phyloP scores from a whole-genome alignment of 2,329 filamentous ascomycete species.

The Pseudogymnoascus sp. region DNA sequence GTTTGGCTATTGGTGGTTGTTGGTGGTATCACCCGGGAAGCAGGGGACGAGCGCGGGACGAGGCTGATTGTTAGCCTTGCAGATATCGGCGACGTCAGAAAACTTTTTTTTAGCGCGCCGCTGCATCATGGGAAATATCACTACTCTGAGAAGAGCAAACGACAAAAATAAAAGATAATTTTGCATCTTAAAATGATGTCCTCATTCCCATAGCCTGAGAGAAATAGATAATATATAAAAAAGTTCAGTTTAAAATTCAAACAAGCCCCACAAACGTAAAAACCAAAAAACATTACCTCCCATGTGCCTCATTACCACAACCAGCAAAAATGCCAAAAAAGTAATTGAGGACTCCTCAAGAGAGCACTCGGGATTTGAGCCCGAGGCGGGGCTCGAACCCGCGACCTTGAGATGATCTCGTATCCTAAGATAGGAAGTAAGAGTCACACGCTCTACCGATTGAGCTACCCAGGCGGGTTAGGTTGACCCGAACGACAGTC shows the following conservation, averaged over 20 bases:
- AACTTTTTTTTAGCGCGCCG: conserved; percentile 1
- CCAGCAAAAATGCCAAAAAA: not conserved
- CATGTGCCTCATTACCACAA: conserved; percentile 4
- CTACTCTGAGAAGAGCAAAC: not conserved
- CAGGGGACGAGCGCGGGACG: not conserved
- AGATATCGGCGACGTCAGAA: conserved; percentile 1
- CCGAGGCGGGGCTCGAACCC: conserved; percentile 7
- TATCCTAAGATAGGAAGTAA: conserved; percentile 26
- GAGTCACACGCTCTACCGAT: conserved; percentile 70
- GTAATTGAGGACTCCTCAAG: not conserved
- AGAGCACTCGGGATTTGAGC: conserved; percentile 7
- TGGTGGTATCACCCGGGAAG: not conserved
- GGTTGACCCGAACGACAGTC: no score
- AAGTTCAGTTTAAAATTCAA: not conserved
- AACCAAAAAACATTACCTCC: not conserved
- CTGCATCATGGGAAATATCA: not conserved
- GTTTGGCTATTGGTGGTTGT: not conserved
- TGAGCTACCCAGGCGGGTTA: conserved; percentile 52
- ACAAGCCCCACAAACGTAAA: not conserved
- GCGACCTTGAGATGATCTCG: conserved; percentile 6
- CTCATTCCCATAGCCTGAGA: no score
- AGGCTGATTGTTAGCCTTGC: not conserved
- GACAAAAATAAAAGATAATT: not conserved
- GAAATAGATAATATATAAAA: not conserved
- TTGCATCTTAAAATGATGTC: not conserved